Conservation (phyloP, 495 filamentous ascomycete genomes). For the Penicillium salamii region DNA sequence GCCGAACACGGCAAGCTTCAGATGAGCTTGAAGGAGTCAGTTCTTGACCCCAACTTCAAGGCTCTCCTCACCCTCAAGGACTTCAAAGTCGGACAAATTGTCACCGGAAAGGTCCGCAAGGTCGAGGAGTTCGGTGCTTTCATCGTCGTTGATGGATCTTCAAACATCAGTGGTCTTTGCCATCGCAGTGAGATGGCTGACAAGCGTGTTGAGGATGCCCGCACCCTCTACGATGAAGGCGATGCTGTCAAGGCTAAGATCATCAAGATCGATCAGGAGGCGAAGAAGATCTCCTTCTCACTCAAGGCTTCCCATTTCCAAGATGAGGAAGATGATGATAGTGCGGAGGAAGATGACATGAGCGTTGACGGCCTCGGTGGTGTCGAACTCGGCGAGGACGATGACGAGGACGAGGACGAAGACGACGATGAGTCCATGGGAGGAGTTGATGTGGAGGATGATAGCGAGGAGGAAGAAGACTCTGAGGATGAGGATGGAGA, state of each 20-base stretch:
- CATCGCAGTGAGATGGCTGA: conserved; percentile 90
- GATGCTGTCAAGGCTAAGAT: conserved; percentile 90
- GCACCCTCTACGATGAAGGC: conserved; percentile 79
- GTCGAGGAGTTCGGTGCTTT: conserved; percentile 95
- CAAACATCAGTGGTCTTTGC: conserved; percentile 87
- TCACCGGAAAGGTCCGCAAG: conserved; percentile 87
- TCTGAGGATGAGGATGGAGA: conserved; percentile 37
- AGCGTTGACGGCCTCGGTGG: conserved; percentile 40
- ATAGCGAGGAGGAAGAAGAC: conserved; percentile 36
- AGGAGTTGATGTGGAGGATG: conserved; percentile 53
- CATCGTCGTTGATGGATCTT: conserved; percentile 79
- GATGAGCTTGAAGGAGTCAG: conserved; percentile 81
- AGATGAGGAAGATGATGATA: conserved; percentile 55
- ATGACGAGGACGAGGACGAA: conserved; percentile 26
- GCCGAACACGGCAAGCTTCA: conserved; percentile 65
- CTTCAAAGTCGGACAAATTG: conserved; percentile 69
- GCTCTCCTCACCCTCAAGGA: conserved; percentile 65
- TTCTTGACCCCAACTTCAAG: conserved; percentile 75
- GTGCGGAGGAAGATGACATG: conserved; percentile 40
- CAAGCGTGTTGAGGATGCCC: conserved; percentile 70
- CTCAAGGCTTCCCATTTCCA: conserved; percentile 91
- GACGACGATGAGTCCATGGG: conserved; percentile 46
- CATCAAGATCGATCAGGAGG: conserved; percentile 68
- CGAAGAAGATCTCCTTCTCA: conserved; percentile 78
- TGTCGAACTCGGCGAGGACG: conserved; percentile 46